phyloP scores from a whole-genome alignment of 192 early-diverging fungal species.

The Polychytrium aggregatum region DNA sequence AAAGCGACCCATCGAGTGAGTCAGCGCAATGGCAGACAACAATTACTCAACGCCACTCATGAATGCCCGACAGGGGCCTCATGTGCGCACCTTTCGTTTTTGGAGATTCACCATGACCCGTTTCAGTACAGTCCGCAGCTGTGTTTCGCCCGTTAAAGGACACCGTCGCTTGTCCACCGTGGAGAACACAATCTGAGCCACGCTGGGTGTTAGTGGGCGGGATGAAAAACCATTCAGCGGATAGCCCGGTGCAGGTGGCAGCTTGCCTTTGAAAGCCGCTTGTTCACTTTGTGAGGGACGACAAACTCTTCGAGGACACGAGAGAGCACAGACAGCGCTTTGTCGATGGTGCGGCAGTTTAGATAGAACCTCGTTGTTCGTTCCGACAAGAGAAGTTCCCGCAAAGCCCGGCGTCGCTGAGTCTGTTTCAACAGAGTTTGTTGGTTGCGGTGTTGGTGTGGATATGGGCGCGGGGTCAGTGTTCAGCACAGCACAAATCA shows the following conservation, averaged over 20 bases:
- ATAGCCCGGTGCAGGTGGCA: neutral
- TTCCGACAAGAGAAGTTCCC: constrained; percentile 26
- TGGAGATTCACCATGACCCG: constrained; percentile 44
- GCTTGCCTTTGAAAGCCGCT: constrained; percentile 7
- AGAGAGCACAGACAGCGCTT: constrained; percentile 15
- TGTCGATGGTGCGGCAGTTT: neutral
- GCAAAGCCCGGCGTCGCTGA: constrained; percentile 13
- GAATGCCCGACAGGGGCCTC: too few relatives aligned
- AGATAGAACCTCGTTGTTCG: constrained; percentile 31
- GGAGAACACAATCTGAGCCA: constrained; percentile 38
- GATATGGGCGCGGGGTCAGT: neutral
- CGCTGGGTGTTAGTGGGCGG: neutral
- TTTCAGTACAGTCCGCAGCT: constrained; percentile 31
- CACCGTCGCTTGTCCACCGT: constrained; percentile 58
- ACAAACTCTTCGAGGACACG: constrained; percentile 19
- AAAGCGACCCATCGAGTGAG: neutral
- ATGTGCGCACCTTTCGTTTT: constrained; percentile 53
- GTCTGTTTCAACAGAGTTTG: too few relatives aligned
- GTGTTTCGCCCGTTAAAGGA: constrained; percentile 48
- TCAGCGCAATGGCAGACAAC: neutral
- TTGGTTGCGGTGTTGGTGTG: constrained; percentile 1
- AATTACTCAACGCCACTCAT: neutral
- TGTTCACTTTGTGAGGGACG: constrained; percentile 25
- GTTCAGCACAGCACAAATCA: constrained; percentile 1
- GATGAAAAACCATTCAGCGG: neutral